Percentiles rank a stretch among this genome's conserved stretches.
Conservation (phyloP, 495 filamentous ascomycete species). For the Penicillium herquei region DNA sequence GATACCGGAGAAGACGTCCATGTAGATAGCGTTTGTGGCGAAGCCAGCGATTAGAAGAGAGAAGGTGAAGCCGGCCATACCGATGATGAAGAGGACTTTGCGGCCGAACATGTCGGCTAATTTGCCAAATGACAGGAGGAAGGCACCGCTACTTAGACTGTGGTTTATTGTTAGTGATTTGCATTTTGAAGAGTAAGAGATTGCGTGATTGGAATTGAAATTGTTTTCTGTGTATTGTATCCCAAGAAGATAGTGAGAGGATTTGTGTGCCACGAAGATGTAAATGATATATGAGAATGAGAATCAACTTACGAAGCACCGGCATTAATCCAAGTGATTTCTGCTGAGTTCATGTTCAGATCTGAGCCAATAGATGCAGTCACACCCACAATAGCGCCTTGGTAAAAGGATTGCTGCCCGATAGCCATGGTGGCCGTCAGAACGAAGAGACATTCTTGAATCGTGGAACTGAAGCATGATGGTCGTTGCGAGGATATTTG, state of each 20-base stretch:
- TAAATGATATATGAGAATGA: background rate
- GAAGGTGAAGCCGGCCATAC: conserved; percentile 62
- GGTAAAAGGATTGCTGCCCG: conserved; percentile 59
- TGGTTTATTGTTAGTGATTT: conserved; percentile 9
- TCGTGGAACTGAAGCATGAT: conserved; percentile 58
- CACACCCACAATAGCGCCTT: conserved; percentile 59
- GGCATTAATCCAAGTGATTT: conserved; percentile 74
- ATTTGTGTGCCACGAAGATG: background rate
- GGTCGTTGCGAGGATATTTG: conserved; percentile 36
- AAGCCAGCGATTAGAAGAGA: conserved; percentile 59
- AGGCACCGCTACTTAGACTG: conserved; percentile 66
- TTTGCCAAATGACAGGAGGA: conserved; percentile 71
- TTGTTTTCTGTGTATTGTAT: no score
- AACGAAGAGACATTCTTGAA: conserved; percentile 67
- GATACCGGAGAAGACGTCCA: conserved; percentile 63
- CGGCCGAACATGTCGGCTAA: conserved; percentile 74
- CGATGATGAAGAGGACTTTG: conserved; percentile 63
- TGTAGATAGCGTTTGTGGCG: conserved; percentile 58
- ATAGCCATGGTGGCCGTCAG: conserved; percentile 68
- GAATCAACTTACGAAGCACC: conserved; percentile 49
- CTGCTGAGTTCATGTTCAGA: conserved; percentile 63
- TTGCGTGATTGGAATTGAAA: background rate
- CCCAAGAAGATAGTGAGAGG: background rate
- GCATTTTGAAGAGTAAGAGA: background rate
- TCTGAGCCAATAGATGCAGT: conserved; percentile 61